Evolutionary conservation across 2,329 filamentous ascomycete species (phyloP), one percentile per base, ranked within the genome.

Genomic region (Chaetothyriales sp.): DNA sequence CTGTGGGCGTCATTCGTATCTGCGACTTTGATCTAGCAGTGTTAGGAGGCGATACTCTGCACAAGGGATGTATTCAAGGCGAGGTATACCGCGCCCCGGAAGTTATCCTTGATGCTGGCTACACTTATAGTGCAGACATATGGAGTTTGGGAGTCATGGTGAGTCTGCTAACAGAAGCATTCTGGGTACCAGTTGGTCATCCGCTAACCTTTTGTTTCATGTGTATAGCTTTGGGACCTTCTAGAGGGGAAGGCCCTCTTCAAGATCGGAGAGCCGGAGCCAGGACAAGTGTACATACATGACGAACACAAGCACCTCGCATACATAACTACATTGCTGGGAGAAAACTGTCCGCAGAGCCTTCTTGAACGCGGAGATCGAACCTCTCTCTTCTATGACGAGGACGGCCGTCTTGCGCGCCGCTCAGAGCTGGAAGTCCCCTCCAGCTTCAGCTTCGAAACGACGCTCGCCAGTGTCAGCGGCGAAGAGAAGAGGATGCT

Each of bases 61-160:
- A 57, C 45, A n/a, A 51, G 8, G 60, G 49, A 3, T 53, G 57
- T 52, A 61, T 63, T 46, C 58, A 58, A 54, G 59, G 62, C 2
- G 49, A 60, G 48, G 43, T 60, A 6, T 65, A 65, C 46, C 48
- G 61, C 5, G 60, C 63, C 12, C 63, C 62, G 1, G 62, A 65
- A 51, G 59, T 65, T 10, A 57, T 63, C 8, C 49, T 65, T 28
- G 48, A 59, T n/a, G 61, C 63, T 59, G 45, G 39, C 3, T 65
- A 61, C 62, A 55, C 55, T 43, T 56, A 57, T 18, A 58, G 53
- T 28, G 60, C 61, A 39, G 60, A 64, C 51, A 61, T 64, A 8
- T 65, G 63, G 62, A 63, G 59, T 49, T 51, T 63, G 20, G 63
- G 51, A 18, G 50, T 57, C 49, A 52, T 64, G 52, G 61, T 64